These are phyloP conservation scores for Trametes polyzona DNA, from an alignment of 1,284 basidiomycete species.

Conservation along the genomic window DNA sequence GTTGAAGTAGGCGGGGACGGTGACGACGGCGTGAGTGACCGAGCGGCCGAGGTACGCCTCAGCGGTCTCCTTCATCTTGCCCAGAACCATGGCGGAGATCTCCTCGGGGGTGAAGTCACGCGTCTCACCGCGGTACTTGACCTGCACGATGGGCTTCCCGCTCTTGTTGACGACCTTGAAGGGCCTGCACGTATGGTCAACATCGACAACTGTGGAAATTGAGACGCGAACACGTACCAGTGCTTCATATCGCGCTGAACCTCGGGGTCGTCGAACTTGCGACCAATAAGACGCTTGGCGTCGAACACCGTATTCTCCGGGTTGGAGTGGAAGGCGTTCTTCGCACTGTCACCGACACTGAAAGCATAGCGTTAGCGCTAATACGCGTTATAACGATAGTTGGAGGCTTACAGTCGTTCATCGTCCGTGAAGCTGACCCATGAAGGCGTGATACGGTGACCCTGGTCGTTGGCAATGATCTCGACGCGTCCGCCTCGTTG, in stretches of 20 bases:
- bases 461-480: slow-evolving; percentile 97
- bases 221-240: slow-evolving; percentile 50
- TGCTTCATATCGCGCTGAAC: slow-evolving; percentile 85
- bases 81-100: slow-evolving; percentile 92
- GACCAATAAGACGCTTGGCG: slow-evolving; percentile 96
- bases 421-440: slow-evolving; percentile 92
- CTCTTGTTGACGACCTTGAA: slow-evolving; percentile 81
- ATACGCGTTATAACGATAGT: neutral
- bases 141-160: slow-evolving; percentile 87
- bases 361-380: neutral
- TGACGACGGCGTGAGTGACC: slow-evolving; percentile 98
- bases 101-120: slow-evolving; percentile 91
- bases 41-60: slow-evolving; percentile 97
- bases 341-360: slow-evolving; percentile 79
- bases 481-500: slow-evolving; percentile 93
- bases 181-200: slow-evolving; percentile 47
- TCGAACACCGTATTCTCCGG: slow-evolving; percentile 97
- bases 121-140: slow-evolving; percentile 85
- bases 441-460: slow-evolving; percentile 96
- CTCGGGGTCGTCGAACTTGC: slow-evolving; percentile 81
- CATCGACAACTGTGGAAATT: neutral
- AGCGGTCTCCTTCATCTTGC: slow-evolving; percentile 99
- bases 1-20: slow-evolving; percentile 99
- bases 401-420: slow-evolving; percentile 77
- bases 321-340: slow-evolving; percentile 83